Percentiles rank a stretch among this genome's conserved stretches.
These are phyloP conservation scores for Coprinopsis sp. DNA, from an alignment of 768 basidiomycete genomes.

Conservation along the genomic window DNA sequence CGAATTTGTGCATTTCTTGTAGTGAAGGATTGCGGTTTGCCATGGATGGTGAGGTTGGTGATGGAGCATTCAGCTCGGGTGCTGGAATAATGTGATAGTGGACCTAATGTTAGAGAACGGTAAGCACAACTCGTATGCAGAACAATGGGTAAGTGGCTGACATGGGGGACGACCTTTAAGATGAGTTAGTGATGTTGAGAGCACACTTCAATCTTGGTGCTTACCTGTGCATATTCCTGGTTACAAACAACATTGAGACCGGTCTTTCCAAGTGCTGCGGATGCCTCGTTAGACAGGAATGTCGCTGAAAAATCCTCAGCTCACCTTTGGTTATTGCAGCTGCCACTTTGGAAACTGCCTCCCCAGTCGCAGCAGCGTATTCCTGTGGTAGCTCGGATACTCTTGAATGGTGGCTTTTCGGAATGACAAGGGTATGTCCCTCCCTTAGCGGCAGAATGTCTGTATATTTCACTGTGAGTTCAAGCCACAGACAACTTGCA, in stretches of 20 bases:
- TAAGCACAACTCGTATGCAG: not conserved
- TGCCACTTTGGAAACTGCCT: conserved; percentile 57
- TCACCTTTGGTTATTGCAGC: conserved; percentile 58
- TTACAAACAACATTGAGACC: conserved; percentile 75
- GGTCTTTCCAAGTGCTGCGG: too few species aligned
- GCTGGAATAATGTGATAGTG: conserved; percentile 78
- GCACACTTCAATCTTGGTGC: too few species aligned
- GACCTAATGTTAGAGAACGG: conserved; percentile 37
- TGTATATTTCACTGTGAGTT: conserved; percentile 16
- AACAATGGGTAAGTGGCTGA: conserved; percentile 24
- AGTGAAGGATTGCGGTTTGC: conserved; percentile 2
- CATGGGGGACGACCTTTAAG: conserved; percentile 79
- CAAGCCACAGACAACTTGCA: too few species aligned
- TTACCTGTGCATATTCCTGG: conserved; percentile 78
- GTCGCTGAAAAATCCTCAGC: conserved; percentile 6
- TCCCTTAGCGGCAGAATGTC: conserved; percentile 65
- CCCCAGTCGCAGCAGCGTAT: conserved; percentile 53
- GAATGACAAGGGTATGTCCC: conserved; percentile 69
- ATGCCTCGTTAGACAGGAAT: conserved; percentile 39
- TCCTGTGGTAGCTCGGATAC: conserved; percentile 63
- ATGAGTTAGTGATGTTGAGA: too few species aligned
- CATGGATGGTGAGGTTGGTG: conserved; percentile 7
- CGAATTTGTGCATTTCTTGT: conserved; percentile 54
- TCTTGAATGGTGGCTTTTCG: conserved; percentile 56
- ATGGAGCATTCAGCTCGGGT: conserved; percentile 33